Base-by-base conservation (phyloP, 2,329 filamentous ascomycete species). In the Anthostomella pinea region DNA sequence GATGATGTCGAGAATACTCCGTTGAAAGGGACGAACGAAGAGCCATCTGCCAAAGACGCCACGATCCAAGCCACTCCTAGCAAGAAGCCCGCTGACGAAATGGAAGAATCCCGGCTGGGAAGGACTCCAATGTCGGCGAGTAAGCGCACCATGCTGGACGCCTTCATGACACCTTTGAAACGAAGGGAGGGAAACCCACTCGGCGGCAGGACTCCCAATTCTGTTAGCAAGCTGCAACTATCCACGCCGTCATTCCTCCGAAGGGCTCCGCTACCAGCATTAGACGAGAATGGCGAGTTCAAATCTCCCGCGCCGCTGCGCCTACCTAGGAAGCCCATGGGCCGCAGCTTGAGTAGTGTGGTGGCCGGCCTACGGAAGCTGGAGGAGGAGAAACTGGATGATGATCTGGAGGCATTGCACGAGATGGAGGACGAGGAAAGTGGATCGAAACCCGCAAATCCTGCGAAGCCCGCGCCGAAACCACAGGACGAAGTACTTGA, bases 391-490 rank as follows among this genome's bases (percentile, higher is more conserved):
- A 67, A 69, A 13, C 66, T 83, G 35, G 85, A 87, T 33, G 85
- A 90, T 17, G 85, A 91, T 21, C 65, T 86, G 42, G 85, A 89
- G 6, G 79, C 82, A 2, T 64, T 91, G 55, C 74, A 75, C n/a
- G 86, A 89, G 55, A 66, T 83, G 52, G 85, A 91, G 58, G 60
- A 64, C 18, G 73, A 69, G 23, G 59, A 53, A n/a, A 48, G 35
- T 6, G 39, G 30, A 13, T 28, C 44, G 2, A 45, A 37, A 14
- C 28, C 41, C 3, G 17, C 25, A 3, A 52, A 42, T 25, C 47
- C 36, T 19, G 43, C 38, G 33, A 51, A 49, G 41, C 46, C 42
- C 6, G 29, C 33, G 14, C 27, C 41, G 3, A 39, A 41, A 24
- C 18, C 30, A 10, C 14, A 18, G 3, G 11, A 7, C 2, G 42